Conservation (phyloP, 257 asterid species). For the Orobanche coerulescens region DNA sequence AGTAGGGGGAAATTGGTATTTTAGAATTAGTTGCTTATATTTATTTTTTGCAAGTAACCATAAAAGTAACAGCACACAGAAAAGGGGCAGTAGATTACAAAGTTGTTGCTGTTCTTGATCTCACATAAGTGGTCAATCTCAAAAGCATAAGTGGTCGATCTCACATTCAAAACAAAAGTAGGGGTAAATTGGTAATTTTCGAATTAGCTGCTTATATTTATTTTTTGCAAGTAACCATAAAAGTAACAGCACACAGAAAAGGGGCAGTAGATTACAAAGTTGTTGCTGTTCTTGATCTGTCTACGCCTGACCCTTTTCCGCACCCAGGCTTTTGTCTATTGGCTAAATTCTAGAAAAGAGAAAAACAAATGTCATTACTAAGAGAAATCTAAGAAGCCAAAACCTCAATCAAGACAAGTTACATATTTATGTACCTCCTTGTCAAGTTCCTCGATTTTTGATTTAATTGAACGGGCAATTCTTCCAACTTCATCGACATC, state of each 20-base stretch:
- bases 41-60: too few species aligned
- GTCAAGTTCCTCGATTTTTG: slow-evolving; percentile 86
- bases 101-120: slow-evolving; percentile 95
- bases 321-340: slow-evolving; percentile 92
- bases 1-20: too few species aligned
- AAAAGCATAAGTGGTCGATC: background rate
- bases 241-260: slow-evolving; percentile 8
- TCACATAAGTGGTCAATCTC: too few species aligned
- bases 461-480: slow-evolving; percentile 72
- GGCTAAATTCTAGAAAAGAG: slow-evolving; percentile 60
- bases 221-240: too few species aligned
- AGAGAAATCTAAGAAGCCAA: slow-evolving; percentile 15
- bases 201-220: too few species aligned
- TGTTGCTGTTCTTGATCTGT: slow-evolving; percentile 93
- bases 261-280: slow-evolving; percentile 58
- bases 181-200: too few species aligned
- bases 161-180: background rate
- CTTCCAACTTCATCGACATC: slow-evolving; percentile 98
- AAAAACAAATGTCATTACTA: slow-evolving; percentile 15
- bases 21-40: too few species aligned
- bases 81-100: slow-evolving; percentile 44
- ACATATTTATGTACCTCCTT: slow-evolving; percentile 53
- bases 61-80: slow-evolving; percentile 5
- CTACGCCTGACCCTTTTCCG: slow-evolving; percentile 95
- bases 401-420: slow-evolving; percentile 18